Base-by-base conservation (phyloP, 495 filamentous ascomycete species). In the Margaritispora aquatica region DNA sequence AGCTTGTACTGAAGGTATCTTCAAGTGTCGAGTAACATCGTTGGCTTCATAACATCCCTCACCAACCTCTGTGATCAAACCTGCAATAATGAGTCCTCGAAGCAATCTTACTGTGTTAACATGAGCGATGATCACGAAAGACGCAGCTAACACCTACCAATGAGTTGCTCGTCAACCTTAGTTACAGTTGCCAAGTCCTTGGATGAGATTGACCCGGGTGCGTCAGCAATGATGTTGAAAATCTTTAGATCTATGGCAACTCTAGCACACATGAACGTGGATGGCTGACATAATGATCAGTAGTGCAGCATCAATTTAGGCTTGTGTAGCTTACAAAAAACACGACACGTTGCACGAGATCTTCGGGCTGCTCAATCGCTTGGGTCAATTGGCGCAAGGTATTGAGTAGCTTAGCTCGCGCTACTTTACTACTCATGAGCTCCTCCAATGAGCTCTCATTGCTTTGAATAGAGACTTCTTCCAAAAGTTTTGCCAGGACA, bases 211-310 rank as follows among this genome's bases (percentile, higher is more conserved):
- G 29, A 4, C 38, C 48, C 46, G n/a, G 46, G 29, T 34, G 53
- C 17, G 0, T 57, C 34, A 17, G 61, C 56, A 15, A 63, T 55
- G 27, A 63, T 56, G n/a, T 58, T 31, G 24, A 65, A 60, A 13
- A 67, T 20, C 21, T 65, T 67, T 41, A 67, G 53, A 31, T 65
- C 63, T 4, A 67, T 36, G 1, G 65, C 58, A 31, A 65, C 56
- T 55, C 61, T 51, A 51, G 47, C 54, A 41, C 62, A 61, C 57
- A 67, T 66, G 19, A 48, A 59, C 5, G 54, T 54, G 4, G 55
- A 60, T 2, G 63, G 63, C 63, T 66, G n/a, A 19, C 24, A 24
- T 44, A 19, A 26, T 15, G 20, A 20, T 26, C 17, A 52, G 20
- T 26, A 7, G 19, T 23, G n/a, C n/a, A n/a, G n/a, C n/a, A n/a